Percentiles rank a stretch among this genome's conserved stretches.
Evolutionary conservation across 2,329 filamentous ascomycete species (phyloP).

Genomic region (Dactylellina sp.): DNA sequence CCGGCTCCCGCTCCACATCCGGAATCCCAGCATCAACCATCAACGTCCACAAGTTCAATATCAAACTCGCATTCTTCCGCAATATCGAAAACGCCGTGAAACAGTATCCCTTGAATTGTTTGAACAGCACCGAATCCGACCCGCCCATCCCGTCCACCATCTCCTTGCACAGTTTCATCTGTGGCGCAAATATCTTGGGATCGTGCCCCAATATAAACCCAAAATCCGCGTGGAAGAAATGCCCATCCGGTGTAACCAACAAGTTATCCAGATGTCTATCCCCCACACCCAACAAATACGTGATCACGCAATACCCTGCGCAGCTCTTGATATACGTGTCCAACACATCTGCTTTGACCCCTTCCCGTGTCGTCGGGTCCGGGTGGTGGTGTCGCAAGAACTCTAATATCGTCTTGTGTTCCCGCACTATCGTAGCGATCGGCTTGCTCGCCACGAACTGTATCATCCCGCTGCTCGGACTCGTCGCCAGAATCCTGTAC

Average conservation of each 20-base stretch:
- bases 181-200: conserved; percentile 94
- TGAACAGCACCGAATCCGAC: conserved; percentile 80
- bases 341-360: conserved; percentile 89
- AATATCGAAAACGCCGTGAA: conserved; percentile 94
- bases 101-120: conserved; percentile 92
- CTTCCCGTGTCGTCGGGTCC: conserved; percentile 81
- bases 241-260: conserved; percentile 85
- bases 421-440: conserved; percentile 83
- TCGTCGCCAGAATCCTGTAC: conserved; percentile 95
- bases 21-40: conserved; percentile 99
- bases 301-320: conserved; percentile 96
- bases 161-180: conserved; percentile 96
- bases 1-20: conserved; percentile 89
- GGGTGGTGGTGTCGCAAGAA: conserved; percentile 92
- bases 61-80: conserved; percentile 87
- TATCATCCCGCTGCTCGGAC: conserved; percentile 86
- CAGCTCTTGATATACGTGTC: conserved; percentile 97
- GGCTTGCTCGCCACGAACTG: conserved; percentile 91
- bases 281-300: conserved; percentile 94
- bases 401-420: conserved; percentile 80
- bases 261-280: conserved; percentile 97
- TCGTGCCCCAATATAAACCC: conserved; percentile 97
- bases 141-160: conserved; percentile 99
- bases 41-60: conserved; percentile 92
- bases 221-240: conserved; percentile 99